A percentile compares a stretch with the other conserved stretches of the same genome.
These are phyloP conservation scores for Xanthoconium stramineum DNA, from an alignment of 768 basidiomycete genomes.

Conservation along the genomic window DNA sequence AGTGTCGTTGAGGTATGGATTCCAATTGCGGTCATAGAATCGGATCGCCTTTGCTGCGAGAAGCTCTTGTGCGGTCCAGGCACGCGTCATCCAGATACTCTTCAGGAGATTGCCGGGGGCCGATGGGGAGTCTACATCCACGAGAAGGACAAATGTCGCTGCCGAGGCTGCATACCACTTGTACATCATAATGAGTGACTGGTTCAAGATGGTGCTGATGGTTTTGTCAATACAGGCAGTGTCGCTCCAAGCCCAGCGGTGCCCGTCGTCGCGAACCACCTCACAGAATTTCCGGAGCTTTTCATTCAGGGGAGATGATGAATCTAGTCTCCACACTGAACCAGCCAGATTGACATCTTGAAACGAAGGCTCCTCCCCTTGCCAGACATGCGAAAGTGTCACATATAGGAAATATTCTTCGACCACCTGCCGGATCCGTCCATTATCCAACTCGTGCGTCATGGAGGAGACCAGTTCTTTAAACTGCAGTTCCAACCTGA, in stretches of 20 bases:
- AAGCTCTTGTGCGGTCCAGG: constrained; percentile 18
- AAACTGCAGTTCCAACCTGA: not conserved
- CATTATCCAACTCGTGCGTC: constrained; percentile 2
- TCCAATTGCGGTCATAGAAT: constrained; percentile 10
- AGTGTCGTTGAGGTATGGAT: constrained; percentile 6
- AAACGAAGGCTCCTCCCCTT: constrained; percentile 7
- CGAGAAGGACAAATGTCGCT: constrained; percentile 2
- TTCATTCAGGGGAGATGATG: not conserved
- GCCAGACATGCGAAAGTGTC: constrained; percentile 15
- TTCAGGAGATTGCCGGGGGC: not conserved
- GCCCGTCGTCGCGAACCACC: constrained; percentile 1
- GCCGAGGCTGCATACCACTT: too few species aligned
- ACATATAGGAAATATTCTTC: constrained; percentile 9
- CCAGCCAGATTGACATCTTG: constrained; percentile 1
- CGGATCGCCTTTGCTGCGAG: constrained; percentile 7
- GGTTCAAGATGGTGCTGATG: not conserved
- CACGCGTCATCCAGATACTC: constrained; percentile 11
- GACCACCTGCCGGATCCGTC: not conserved
- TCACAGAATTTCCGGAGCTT: constrained; percentile 12
- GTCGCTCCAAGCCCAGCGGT: constrained; percentile 17
- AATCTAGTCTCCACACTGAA: constrained; percentile 5
- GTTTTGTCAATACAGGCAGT: constrained; percentile 14
- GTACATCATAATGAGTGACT: constrained; percentile 12
- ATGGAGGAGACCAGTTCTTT: constrained; percentile 9
- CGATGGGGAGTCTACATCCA: not conserved